These are phyloP conservation scores for Echinochloa phyllopogon DNA, from an alignment of 176 grass and related monocot genomes.

Conservation along the genomic window DNA sequence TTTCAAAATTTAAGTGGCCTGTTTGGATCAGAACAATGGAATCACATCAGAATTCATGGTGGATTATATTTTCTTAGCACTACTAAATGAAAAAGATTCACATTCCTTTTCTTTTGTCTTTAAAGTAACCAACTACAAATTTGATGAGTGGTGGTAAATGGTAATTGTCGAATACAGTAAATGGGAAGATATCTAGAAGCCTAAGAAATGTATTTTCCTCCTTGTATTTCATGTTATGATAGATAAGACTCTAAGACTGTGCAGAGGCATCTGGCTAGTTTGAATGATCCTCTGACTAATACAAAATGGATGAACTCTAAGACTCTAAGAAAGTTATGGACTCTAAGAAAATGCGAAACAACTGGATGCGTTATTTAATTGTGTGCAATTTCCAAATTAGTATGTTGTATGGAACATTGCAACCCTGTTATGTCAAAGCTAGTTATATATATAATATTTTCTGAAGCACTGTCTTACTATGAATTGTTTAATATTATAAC, in stretches of 20 bases:
- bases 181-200: background rate
- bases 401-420: background rate
- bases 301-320: constrained; percentile 79
- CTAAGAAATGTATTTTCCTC: background rate
- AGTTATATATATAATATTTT: background rate
- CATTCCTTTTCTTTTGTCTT: background rate
- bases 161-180: background rate
- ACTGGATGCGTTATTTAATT: constrained; percentile 48
- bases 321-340: constrained; percentile 75
- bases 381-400: constrained; percentile 11
- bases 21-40: constrained; percentile 6
- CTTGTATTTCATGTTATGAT: constrained; percentile 34
- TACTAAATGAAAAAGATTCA: background rate
- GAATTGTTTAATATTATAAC: background rate
- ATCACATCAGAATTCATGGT: background rate
- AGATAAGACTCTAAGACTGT: constrained; percentile 11
- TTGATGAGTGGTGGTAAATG: background rate
- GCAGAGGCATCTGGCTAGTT: constrained; percentile 72
- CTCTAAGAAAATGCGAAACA: constrained; percentile 66
- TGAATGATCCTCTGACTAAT: constrained; percentile 54
- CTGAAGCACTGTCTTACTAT: background rate
- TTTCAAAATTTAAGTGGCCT: background rate
- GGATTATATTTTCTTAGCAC: background rate
- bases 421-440: background rate
- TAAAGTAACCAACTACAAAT: background rate